Conservation (phyloP, 768 basidiomycete genomes). For the Boletus subcaerulescens region DNA sequence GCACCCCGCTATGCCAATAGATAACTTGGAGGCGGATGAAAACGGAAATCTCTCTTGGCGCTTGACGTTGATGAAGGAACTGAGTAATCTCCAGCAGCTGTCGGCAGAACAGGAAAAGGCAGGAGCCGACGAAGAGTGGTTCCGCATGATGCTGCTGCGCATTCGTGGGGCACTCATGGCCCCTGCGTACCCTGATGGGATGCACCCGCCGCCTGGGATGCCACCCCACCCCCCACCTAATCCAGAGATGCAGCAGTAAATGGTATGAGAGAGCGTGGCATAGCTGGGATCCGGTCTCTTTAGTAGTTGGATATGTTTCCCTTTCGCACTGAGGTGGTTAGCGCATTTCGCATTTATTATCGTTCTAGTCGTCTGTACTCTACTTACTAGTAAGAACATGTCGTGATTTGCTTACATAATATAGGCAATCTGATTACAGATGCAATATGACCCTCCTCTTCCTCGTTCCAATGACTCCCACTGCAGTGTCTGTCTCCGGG, state of each 20-base stretch:
- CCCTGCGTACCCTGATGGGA: slow-evolving; percentile 35
- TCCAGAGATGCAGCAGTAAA: slow-evolving; percentile 31
- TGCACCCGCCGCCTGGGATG: slow-evolving; percentile 38
- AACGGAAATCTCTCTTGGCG: slow-evolving; percentile 81
- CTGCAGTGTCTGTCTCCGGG: slow-evolving; percentile 35
- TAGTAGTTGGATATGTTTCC: slow-evolving; percentile 2
- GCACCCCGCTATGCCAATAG: slow-evolving; percentile 55
- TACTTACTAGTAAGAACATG: not conserved
- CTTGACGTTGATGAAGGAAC: slow-evolving; percentile 75
- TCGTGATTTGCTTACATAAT: slow-evolving; percentile 20
- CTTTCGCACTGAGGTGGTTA: not conserved
- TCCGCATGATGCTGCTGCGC: slow-evolving; percentile 79
- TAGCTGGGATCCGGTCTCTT: not conserved
- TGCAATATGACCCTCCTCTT: not conserved
- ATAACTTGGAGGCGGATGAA: slow-evolving; percentile 74
- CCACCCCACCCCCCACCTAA: slow-evolving; percentile 36
- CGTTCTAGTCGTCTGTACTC: slow-evolving; percentile 5
- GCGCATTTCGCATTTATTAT: slow-evolving; percentile 1
- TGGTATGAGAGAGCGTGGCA: not conserved
- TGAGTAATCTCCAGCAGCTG: slow-evolving; percentile 70
- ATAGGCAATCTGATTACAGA: slow-evolving; percentile 21
- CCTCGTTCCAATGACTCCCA: slow-evolving; percentile 52
- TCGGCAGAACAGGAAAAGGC: slow-evolving; percentile 81
- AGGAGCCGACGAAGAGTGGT: slow-evolving; percentile 81
- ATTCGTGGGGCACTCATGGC: slow-evolving; percentile 71